Base-by-base conservation (phyloP, 73 alveolate genomes). In the Tetrahymena borealis region DNA sequence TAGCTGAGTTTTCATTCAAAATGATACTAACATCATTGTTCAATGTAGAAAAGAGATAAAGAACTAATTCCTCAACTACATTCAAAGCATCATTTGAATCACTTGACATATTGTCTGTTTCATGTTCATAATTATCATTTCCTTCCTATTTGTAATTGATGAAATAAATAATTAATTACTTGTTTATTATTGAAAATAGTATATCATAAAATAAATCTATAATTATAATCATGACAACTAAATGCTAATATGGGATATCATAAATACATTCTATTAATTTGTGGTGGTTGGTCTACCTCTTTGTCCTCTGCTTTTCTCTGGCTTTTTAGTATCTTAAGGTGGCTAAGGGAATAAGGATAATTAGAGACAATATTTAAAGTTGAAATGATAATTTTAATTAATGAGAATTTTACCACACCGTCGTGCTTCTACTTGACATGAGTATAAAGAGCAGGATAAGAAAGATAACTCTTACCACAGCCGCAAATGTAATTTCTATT, bases 371-470 rank as follows among this genome's bases (percentile, higher is more conserved):
- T 7, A 60, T 60, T 60, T n/a, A 24, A 60, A 20, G n/a, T 15
- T 24, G 31, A 60, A 60, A 7, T 24, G 32, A 18, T 20, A 18
- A 60, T n/a, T n/a, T n/a, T n/a, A n/a, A n/a, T n/a, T n/a, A n/a
- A n/a, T n/a, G n/a, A n/a, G n/a, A 60, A 60, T 60, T 39, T 39
- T 41, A 38, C 92, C 77, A 38, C 77, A 31, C 99, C 99, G 91
- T 97, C 97, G 94, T 99, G 99, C 95, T 99, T 99, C 35, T 98
- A 92, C 96, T 98, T 99, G 94, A 97, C 97, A 92, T 99, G 99
- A 32, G 99, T 99, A 94, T 99, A 99, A 39, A 99, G 98, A 10
- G 99, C 99, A 40, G 99, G 99, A 95, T 99, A 99, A 42, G 98
- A 94, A 90, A 99, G 96, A 96, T 99, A 99, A 92, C 98, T 97